Evolutionary conservation across 176 grass and related monocot genomes (phyloP), one percentile per base, ranked within the genome.

Genomic region (Oryza brachyantha): DNA sequence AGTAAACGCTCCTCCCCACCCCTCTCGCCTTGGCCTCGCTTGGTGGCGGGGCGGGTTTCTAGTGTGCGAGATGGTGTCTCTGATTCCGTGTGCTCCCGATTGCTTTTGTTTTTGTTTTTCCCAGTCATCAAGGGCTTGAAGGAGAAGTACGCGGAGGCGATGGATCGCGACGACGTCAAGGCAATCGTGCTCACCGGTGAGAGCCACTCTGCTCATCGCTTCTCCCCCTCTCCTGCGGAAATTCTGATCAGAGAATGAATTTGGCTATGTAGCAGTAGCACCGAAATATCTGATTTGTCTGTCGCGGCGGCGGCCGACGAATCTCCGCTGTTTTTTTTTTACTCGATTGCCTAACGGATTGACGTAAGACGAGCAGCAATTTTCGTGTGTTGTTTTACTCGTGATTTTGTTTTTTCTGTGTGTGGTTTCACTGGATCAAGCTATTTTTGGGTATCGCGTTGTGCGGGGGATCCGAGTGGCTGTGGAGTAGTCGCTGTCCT

Each of bases 111-210:
- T 40, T 42, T 71, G 71, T n/a, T n/a, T n/a, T n/a, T n/a, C n/a
- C n/a, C 66, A 95, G 96, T 99, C 70, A 89, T 99, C 80, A 46
- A 43, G 10, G 88, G 96, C 46, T 74, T 99, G 61, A 95, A 99
- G 85, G 90, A 99, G 29, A 95, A 88, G 70, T 95, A 99, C 66
- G 27, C 75, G 2, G 92, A 95, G 75, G 96, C 90, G 29, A 77
- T 89, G 58, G 68, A 45, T 24, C 85, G 88, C 27, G 75, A 81
- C 74, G 92, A 99, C 70, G 88, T 99, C 64, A 95, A 95, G 85
- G 96, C 96, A 43, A 81, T 99, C 72, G 96, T 95, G 52, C 90
- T 99, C 71, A 99, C 88, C 1, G 96, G 90, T 99, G 46, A 86
- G 88, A 57, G 31, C 31, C 57, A n/a, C 65, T 76, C 35, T 4